Evolutionary conservation across 306 rosid species (phyloP).

Genomic region (Crotalaria pallida): DNA sequence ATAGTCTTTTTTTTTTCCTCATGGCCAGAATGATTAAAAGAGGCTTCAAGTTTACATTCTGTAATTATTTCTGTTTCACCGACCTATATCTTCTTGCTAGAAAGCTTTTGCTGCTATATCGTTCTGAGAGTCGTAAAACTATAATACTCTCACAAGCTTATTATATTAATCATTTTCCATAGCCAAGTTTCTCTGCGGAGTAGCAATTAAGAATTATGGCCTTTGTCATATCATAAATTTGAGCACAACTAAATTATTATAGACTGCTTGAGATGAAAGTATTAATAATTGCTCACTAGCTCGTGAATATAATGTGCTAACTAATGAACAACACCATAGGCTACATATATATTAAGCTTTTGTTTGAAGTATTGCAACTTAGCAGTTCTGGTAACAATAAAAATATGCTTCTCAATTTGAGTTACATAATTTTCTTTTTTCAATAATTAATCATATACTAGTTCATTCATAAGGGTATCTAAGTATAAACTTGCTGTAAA

Average conservation of each 20-base stretch:
- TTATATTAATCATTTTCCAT: not conserved
- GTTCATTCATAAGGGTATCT: not conserved
- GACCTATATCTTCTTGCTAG: no score
- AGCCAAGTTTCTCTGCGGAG: not conserved
- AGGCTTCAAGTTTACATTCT: no score
- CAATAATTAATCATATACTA: not conserved
- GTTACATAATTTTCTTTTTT: not conserved
- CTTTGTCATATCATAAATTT: not conserved
- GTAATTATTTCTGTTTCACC: no score
- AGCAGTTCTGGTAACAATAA: not conserved
- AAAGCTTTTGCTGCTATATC: no score
- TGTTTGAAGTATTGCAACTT: constrained; percentile 6
- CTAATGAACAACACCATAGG: not conserved
- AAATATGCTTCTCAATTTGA: not conserved
- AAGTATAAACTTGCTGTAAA: not conserved
- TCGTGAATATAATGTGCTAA: not conserved
- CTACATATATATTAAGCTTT: constrained; percentile 26
- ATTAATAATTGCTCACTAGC: constrained; percentile 12
- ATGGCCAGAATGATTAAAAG: no score
- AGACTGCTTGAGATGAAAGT: constrained; percentile 24
- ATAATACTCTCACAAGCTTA: not conserved
- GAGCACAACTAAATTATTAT: not conserved
- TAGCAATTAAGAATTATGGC: not conserved
- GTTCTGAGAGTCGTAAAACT: not conserved
- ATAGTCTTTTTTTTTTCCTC: no score